Conservation (phyloP, 1,139 yeast species). For the Zygotorulaspora mrakii region DNA sequence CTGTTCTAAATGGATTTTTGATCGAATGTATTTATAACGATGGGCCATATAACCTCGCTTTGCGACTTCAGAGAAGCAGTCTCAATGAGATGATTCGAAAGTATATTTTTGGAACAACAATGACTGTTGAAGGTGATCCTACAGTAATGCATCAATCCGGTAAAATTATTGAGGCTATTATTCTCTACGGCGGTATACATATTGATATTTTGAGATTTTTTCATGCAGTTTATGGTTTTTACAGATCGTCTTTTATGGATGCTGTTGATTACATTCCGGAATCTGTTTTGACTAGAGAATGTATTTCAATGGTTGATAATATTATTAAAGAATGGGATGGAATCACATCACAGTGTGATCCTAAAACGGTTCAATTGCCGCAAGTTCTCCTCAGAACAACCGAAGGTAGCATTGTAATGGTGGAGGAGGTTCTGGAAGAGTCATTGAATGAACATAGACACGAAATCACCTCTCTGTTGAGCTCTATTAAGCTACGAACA, state of each 20-base stretch:
- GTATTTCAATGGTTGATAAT: conserved; percentile 9
- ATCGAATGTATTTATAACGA: conserved; percentile 16
- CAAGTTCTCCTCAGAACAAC: conserved; percentile 15
- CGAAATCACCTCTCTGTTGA: conserved; percentile 6
- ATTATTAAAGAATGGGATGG: conserved; percentile 14
- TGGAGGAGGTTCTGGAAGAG: conserved; percentile 17
- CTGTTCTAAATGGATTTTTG: conserved; percentile 20
- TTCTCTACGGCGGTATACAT: conserved; percentile 22
- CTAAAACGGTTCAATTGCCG: conserved; percentile 13
- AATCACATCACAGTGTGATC: conserved; percentile 3
- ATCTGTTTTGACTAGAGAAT: conserved; percentile 11
- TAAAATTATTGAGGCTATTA: conserved; percentile 21
- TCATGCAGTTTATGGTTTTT: conserved; percentile 9
- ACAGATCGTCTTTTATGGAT: background rate
- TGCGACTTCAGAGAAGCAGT: conserved; percentile 13
- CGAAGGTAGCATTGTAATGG: conserved; percentile 16
- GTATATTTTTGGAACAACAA: conserved; percentile 21
- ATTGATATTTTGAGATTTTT: conserved; percentile 17
- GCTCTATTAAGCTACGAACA: conserved; percentile 13
- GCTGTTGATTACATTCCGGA: background rate
- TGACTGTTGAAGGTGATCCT: conserved; percentile 20
- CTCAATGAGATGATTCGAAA: conserved; percentile 21
- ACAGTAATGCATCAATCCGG: conserved; percentile 13
- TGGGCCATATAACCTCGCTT: conserved; percentile 10
- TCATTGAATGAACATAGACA: conserved; percentile 9